Base-by-base conservation (phyloP, 1,139 yeast genomes). In the Suhomyces guaymorum region DNA sequence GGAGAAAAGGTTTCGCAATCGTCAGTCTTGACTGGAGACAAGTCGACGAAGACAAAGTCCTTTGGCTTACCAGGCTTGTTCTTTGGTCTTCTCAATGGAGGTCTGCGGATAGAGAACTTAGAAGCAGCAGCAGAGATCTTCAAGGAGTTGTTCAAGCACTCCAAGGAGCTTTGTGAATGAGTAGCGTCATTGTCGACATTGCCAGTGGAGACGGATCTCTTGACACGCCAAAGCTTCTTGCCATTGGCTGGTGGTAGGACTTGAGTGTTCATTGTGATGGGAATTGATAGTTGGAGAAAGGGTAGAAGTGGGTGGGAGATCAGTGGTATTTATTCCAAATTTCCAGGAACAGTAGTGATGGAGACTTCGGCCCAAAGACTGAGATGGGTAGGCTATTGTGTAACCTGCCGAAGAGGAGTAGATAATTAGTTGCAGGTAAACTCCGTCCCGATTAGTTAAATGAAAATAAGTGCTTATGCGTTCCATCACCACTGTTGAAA, bases 21-120 rank as follows among this genome's bases (percentile, higher is more conserved):
- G 14, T 54, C 66, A 27, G 47, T 57, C 56, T 73, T 73, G 27
- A 67, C 68, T 15, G 80, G 80, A 13, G 78, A 71, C 42, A 75
- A 61, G 48, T 75, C 79, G 28, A 75, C 79, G 49, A 75, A 75
- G 13, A 75, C 78, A 45, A 73, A 75, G 49, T 73, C 77, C 50
- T 67, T 68, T 36, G 75, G 76, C 59, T 60, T 63, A 7, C 79
- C 79, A 5, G 78, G 78, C 48, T 61, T 70, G 49, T 64, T 65
- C 57, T 68, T 70, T 16, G 80, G 79, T 54, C 79, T 65, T 50
- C 70, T 69, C 36, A 68, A 61, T 14, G 75, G 73, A 11, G 74
- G 68, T 45, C 73, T 70, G 46, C 62, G 71, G 15, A 64, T 62
- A 15, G 67, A 55, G 49, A 67, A 48, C 43, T 61, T 42, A 41